Conservation (phyloP, 129 eudicot species). For the Flaveria linearis region DNA sequence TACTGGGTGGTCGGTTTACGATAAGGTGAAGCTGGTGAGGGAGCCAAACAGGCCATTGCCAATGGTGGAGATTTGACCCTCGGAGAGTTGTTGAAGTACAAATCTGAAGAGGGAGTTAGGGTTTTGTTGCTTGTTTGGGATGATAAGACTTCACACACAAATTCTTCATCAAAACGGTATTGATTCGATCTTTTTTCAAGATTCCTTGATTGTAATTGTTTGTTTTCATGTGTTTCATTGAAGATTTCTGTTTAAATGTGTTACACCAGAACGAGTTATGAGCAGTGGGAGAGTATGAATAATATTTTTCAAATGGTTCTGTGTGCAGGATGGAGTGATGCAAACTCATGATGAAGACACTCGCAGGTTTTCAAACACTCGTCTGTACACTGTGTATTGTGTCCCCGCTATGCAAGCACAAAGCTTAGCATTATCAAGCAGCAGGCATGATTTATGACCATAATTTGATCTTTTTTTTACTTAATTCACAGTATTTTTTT, state of each 20-base stretch:
- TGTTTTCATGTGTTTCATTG: background rate
- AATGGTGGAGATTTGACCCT: slow-evolving; percentile 59
- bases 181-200: background rate
- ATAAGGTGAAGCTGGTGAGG: slow-evolving; percentile 72
- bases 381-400: slow-evolving; percentile 66
- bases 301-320: slow-evolving; percentile 1
- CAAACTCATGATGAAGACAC: slow-evolving; percentile 89
- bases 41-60: slow-evolving; percentile 64
- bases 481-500: slow-evolving; percentile 13
- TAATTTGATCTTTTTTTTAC: slow-evolving; percentile 3
- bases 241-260: background rate
- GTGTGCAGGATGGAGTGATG: slow-evolving; percentile 80
- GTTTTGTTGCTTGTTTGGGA: slow-evolving; percentile 92
- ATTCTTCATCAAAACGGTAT: slow-evolving; percentile 73
- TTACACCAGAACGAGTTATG: background rate
- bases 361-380: slow-evolving; percentile 82
- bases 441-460: slow-evolving; percentile 63
- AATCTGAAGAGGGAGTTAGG: slow-evolving; percentile 80
- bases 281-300: background rate
- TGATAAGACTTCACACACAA: slow-evolving; percentile 84
- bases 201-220: background rate
- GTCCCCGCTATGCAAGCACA: slow-evolving; percentile 82
- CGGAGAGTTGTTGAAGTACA: slow-evolving; percentile 76
- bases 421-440: slow-evolving; percentile 91
- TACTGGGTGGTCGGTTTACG: slow-evolving; percentile 78